Evolutionary conservation across 768 basidiomycete genomes (phyloP).

Genomic region (Tulasnella sp.): DNA sequence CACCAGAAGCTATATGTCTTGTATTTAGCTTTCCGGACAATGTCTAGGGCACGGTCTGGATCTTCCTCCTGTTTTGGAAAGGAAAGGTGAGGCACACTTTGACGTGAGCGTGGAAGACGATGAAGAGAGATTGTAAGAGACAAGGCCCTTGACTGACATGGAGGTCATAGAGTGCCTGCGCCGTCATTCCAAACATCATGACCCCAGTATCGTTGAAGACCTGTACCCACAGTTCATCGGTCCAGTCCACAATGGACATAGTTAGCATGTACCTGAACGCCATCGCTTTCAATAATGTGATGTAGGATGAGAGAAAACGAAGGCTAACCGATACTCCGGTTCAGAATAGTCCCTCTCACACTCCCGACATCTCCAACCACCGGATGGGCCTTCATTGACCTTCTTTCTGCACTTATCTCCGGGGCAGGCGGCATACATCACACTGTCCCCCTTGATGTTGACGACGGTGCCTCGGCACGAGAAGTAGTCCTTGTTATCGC

Average conservation of each 20-base stretch:
- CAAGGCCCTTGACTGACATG: conserved; percentile 36
- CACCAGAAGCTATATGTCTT: conserved; percentile 72
- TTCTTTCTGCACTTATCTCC: conserved; percentile 80
- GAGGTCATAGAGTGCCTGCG: conserved; percentile 64
- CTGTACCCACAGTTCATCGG: conserved; percentile 82
- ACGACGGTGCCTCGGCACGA: conserved; percentile 70
- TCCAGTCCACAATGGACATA: conserved; percentile 78
- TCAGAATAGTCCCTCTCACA: conserved; percentile 59
- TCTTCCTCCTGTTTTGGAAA: conserved; percentile 52
- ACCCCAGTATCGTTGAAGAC: conserved; percentile 90
- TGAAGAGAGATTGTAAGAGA: not conserved
- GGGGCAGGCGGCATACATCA: conserved; percentile 85
- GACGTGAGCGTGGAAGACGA: conserved; percentile 8
- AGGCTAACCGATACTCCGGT: conserved; percentile 69
- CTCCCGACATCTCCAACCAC: conserved; percentile 83
- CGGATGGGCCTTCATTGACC: conserved; percentile 51
- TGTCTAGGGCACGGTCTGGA: conserved; percentile 43
- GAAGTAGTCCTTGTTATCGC: conserved; percentile 73
- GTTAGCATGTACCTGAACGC: conserved; percentile 60
- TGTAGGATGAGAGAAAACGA: not conserved
- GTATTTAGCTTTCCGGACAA: conserved; percentile 55
- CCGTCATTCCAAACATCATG: conserved; percentile 61
- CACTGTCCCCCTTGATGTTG: conserved; percentile 72
- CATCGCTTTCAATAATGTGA: not conserved
- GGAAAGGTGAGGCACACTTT: too few relatives aligned